These are phyloP conservation scores for Piper betle DNA, from an alignment of 164 flowering plant genomes.

Conservation along the genomic window DNA sequence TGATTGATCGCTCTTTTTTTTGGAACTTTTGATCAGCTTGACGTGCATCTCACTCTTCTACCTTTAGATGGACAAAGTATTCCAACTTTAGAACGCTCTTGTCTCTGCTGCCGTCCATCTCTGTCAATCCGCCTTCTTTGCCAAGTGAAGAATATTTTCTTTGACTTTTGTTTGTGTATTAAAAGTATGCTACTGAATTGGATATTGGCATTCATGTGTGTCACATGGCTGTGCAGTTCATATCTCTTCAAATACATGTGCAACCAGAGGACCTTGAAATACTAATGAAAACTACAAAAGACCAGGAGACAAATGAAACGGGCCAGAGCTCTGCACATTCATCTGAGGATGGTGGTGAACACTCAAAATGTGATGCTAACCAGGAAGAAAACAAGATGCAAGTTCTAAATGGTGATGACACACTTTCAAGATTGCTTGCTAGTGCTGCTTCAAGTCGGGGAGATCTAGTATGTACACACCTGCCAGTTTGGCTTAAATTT, in stretches of 20 bases:
- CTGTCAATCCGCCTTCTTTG: conserved; percentile 41
- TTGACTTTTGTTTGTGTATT: background rate
- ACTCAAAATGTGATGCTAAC: conserved; percentile 13
- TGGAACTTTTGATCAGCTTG: conserved; percentile 27
- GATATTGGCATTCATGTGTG: conserved; percentile 1
- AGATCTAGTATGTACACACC: conserved; percentile 35
- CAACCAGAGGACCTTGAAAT: conserved; percentile 25
- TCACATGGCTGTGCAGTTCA: conserved; percentile 25
- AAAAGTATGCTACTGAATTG: background rate
- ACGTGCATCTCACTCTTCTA: conserved; percentile 48
- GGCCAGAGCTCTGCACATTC: conserved; percentile 10
- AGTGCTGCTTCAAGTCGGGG: conserved; percentile 14
- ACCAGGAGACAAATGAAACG: background rate
- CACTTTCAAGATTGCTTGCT: conserved; percentile 32
- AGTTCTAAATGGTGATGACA: conserved; percentile 37
- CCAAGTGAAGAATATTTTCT: conserved; percentile 27
- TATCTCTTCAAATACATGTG: conserved; percentile 26
- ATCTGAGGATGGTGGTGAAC: conserved; percentile 2
- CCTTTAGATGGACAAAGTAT: conserved; percentile 41
- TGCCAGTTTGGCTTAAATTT: background rate
- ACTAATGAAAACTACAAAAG: conserved; percentile 23
- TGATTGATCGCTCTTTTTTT: background rate
- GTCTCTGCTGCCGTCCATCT: conserved; percentile 59
- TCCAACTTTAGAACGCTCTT: conserved; percentile 50
- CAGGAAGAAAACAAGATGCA: conserved; percentile 24